Evolutionary conservation across 2,329 filamentous ascomycete genomes (phyloP).

Genomic region (Colletotrichum gigasporum): DNA sequence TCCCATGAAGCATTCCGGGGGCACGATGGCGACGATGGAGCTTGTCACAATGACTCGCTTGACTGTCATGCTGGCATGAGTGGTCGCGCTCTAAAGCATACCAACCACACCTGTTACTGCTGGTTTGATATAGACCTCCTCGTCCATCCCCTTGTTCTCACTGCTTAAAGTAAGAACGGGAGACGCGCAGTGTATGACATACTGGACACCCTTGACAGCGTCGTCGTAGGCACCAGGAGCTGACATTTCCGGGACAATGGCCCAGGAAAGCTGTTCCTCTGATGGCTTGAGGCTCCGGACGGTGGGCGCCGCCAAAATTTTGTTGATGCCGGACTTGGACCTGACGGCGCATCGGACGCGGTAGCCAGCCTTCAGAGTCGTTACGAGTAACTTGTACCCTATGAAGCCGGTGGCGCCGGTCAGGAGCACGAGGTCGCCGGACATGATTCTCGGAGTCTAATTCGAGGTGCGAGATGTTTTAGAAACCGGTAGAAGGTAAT

Average conservation of each 20-base stretch:
- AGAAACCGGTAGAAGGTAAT: too few species aligned
- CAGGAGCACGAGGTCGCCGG: conserved; percentile 23
- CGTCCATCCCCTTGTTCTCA: not conserved
- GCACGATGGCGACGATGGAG: conserved; percentile 40
- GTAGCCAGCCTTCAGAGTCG: conserved; percentile 37
- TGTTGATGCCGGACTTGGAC: conserved; percentile 31
- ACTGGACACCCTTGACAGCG: conserved; percentile 48
- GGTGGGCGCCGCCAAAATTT: conserved; percentile 8
- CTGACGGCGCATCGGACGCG: conserved; percentile 41
- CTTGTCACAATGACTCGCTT: conserved; percentile 53
- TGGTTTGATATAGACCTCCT: not conserved
- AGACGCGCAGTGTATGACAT: conserved; percentile 46
- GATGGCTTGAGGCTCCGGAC: conserved; percentile 27
- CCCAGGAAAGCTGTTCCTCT: conserved; percentile 34
- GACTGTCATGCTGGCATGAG: conserved; percentile 34
- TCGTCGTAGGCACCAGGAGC: conserved; percentile 48
- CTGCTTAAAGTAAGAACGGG: conserved; percentile 24
- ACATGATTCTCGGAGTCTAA: not conserved
- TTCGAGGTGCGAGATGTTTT: not conserved
- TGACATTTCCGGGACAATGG: conserved; percentile 47
- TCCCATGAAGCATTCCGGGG: not conserved
- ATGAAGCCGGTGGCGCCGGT: conserved; percentile 44
- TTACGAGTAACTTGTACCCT: conserved; percentile 39
- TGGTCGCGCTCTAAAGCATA: not conserved
- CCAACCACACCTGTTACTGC: not conserved